Percentiles rank a stretch among this genome's conserved stretches.
These are phyloP conservation scores for Bruguiera gymnorhiza DNA, from an alignment of 345 rosid species.

Conservation along the genomic window DNA sequence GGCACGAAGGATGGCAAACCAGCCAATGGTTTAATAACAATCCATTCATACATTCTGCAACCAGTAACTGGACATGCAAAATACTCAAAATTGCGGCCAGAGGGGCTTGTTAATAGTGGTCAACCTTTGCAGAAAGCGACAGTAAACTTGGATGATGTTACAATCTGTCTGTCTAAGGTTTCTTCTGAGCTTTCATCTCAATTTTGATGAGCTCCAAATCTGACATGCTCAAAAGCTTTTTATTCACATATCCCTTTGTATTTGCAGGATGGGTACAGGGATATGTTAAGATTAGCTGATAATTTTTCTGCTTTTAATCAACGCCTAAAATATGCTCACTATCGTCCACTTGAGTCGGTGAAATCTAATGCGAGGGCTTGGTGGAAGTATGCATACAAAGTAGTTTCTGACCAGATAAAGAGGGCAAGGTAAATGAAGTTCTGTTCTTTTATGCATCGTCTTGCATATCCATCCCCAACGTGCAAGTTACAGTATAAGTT, in stretches of 20 bases:
- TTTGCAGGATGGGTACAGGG: constrained; percentile 83
- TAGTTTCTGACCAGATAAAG: constrained; percentile 81
- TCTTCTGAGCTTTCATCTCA: constrained; percentile 13
- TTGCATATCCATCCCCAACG: no score
- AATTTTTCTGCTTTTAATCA: constrained; percentile 86
- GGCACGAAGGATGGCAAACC: constrained; percentile 81
- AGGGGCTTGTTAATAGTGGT: constrained; percentile 33
- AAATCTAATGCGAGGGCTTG: constrained; percentile 73
- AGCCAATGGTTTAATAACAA: constrained; percentile 49
- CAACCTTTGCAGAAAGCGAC: constrained; percentile 78
- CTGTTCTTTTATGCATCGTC: no score
- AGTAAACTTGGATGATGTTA: constrained; percentile 91
- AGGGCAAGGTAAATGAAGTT: constrained; percentile 55
- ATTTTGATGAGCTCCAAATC: constrained; percentile 12
- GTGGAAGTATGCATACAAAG: constrained; percentile 93
- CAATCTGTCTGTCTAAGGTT: constrained; percentile 90
- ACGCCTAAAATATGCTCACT: constrained; percentile 85
- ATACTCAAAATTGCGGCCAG: constrained; percentile 55
- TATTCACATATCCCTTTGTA: constrained; percentile 18
- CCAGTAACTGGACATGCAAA: constrained; percentile 92
- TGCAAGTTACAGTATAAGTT: no score
- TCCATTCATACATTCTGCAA: constrained; percentile 80
- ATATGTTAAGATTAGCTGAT: constrained; percentile 83
- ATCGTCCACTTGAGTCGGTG: constrained; percentile 72
- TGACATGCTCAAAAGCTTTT: constrained; percentile 22